Evolutionary conservation across 352 stramenopile genomes (phyloP), one percentile per base, ranked within the genome.

Genomic region (Lagenidium giganteum): DNA sequence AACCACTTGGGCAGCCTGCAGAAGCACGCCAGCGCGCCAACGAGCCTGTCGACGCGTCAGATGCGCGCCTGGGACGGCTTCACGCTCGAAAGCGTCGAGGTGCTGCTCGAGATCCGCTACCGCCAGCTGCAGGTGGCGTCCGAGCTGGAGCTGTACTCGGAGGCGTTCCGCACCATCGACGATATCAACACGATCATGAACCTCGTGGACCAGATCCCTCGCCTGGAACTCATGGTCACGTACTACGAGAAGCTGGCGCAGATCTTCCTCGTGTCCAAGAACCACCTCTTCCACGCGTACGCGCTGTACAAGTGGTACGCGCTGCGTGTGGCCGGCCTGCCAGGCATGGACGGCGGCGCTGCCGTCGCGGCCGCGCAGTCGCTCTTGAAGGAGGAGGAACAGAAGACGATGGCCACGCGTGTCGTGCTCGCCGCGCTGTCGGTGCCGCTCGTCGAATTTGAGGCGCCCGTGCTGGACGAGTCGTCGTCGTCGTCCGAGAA

Each of bases 151-250:
- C 76, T 98, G 25, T 99, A 97, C 71, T 98, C 88, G 3, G 96
- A 99, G 64, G 95, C 91, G 22, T 99, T 99, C 73, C 88, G 96
- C 41, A 99, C 96, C 12, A 96, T 99, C 26, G 96, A 99, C 66
- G 96, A 99, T 70, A 98, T 99, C 64, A 98, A 98, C 79, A 96
- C 86, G 52, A 98, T 99, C 67, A 93, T 99, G 63, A 85, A 77
- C 47, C 44, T 90, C 8, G 71, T 85, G 18, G 78, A 92, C 50
- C 74, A 89, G 49, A 76, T 90, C 18, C 93, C 95, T 26, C 97
- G 97, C 40, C 72, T 96, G 21, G 90, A 97, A 31, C 70, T 98
- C 37, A 97, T 98, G 68, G 90, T 96, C 13, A 96, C 87, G 31
- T 99, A 98, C 71, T 99, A 99, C 67, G 93, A 98, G 54, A 97